Conservation (phyloP, 2,329 filamentous ascomycete genomes). For the Drechmeria coniospora region DNA sequence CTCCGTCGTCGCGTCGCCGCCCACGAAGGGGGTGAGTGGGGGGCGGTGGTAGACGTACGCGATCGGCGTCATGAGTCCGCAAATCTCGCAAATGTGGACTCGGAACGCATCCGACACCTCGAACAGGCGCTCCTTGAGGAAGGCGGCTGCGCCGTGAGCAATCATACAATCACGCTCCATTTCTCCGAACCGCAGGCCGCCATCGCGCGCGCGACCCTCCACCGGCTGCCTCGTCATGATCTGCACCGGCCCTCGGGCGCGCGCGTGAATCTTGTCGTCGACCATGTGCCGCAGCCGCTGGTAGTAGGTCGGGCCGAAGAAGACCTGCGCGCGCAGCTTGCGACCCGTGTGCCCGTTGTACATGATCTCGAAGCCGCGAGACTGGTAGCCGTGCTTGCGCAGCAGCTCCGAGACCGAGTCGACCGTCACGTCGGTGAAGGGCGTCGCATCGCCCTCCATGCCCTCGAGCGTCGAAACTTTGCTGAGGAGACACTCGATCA, state of each 20-base stretch:
- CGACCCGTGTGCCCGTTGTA: slow-evolving; percentile 95
- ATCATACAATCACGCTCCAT: slow-evolving; percentile 99
- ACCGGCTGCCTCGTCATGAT: slow-evolving; percentile 96
- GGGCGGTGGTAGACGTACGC: slow-evolving; percentile 54
- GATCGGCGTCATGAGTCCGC: slow-evolving; percentile 96
- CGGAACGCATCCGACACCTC: slow-evolving; percentile 96
- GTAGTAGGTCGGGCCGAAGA: slow-evolving; percentile 96
- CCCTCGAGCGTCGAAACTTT: slow-evolving; percentile 91
- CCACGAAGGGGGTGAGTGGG: not conserved
- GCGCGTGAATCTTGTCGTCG: slow-evolving; percentile 99
- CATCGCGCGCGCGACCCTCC: slow-evolving; percentile 93
- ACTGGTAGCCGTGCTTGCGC: slow-evolving; percentile 84
- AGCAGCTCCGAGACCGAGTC: slow-evolving; percentile 81
- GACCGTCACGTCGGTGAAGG: slow-evolving; percentile 95
- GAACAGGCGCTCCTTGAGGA: slow-evolving; percentile 93
- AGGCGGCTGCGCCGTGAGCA: slow-evolving; percentile 92
- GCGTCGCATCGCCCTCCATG: slow-evolving; percentile 91
- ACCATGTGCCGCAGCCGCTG: slow-evolving; percentile 99
- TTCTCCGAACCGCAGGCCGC: slow-evolving; percentile 97
- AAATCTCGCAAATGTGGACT: slow-evolving; percentile 97
- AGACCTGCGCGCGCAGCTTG: slow-evolving; percentile 87
- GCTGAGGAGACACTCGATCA: slow-evolving; percentile 95
- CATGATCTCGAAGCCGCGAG: slow-evolving; percentile 94
- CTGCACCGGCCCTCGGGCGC: slow-evolving; percentile 88
- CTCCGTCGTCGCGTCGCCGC: not conserved